Conservation (phyloP, 2,329 filamentous ascomycete genomes). For the Fusarium tricinctum region DNA sequence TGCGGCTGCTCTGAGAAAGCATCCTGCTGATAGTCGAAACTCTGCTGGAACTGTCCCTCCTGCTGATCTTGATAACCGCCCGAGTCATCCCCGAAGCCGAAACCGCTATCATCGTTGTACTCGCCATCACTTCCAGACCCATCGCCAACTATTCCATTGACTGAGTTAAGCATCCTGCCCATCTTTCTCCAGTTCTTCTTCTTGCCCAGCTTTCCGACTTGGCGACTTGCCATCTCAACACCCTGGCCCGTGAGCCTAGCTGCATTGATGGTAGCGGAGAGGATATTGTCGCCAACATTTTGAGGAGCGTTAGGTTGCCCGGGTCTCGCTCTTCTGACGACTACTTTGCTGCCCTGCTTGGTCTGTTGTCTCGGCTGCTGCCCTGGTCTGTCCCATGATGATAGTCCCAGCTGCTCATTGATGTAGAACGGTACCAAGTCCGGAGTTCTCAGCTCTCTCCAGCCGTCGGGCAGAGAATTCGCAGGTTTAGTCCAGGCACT, state of each 20-base stretch:
- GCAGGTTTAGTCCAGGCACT: slow-evolving; percentile 46
- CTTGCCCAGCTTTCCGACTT: slow-evolving; percentile 49
- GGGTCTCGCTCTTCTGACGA: slow-evolving; percentile 15
- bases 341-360: slow-evolving; percentile 5
- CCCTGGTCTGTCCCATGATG: slow-evolving; percentile 50
- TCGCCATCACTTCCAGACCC: slow-evolving; percentile 26
- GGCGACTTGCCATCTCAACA: slow-evolving; percentile 37
- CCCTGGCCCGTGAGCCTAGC: slow-evolving; percentile 40
- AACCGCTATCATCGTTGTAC: slow-evolving; percentile 16
- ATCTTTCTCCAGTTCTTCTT: slow-evolving; percentile 48
- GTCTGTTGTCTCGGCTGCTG: slow-evolving; percentile 41
- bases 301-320: slow-evolving; percentile 17
- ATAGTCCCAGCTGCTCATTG: slow-evolving; percentile 46
- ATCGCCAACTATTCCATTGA: slow-evolving; percentile 8
- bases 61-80: slow-evolving; percentile 22
- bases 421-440: slow-evolving; percentile 48
- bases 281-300: slow-evolving; percentile 23
- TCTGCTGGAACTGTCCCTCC: slow-evolving; percentile 34
- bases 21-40: slow-evolving; percentile 26
- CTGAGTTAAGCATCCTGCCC: slow-evolving; percentile 31
- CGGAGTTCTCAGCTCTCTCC: slow-evolving; percentile 48
- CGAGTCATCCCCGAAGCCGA: not conserved
- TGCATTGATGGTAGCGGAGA: slow-evolving; percentile 42
- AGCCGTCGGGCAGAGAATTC: slow-evolving; percentile 43
- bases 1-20: slow-evolving; percentile 12